These are phyloP conservation scores for Daedalea quercina DNA, from an alignment of 768 basidiomycete species.

Conservation along the genomic window DNA sequence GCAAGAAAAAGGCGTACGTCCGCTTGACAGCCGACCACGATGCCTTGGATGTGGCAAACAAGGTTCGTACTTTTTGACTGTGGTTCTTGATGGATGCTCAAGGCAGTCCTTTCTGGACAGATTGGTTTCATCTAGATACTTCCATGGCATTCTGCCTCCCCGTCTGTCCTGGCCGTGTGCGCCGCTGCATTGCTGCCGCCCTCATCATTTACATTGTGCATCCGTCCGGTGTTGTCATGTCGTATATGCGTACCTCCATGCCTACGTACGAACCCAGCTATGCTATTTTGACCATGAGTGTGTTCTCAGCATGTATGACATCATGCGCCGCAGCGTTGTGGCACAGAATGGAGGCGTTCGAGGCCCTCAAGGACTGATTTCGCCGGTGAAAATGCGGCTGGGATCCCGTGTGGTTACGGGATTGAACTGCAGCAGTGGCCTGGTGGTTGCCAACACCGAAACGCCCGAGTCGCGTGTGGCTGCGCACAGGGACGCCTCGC, in stretches of 20 bases:
- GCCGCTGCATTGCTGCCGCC: background rate
- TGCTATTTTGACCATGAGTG: background rate
- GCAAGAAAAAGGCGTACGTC: slow-evolving; percentile 99
- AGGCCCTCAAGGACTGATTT: background rate
- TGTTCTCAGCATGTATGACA: background rate
- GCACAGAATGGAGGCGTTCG: background rate
- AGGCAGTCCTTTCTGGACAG: slow-evolving; percentile 29
- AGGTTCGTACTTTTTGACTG: slow-evolving; percentile 42
- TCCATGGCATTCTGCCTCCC: background rate
- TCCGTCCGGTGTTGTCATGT: background rate
- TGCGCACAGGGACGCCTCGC: background rate
- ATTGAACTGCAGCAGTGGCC: too few relatives aligned
- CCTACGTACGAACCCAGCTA: slow-evolving; percentile 3
- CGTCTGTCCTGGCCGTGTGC: background rate
- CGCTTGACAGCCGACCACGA: slow-evolving; percentile 94
- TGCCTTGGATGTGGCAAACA: slow-evolving; percentile 95
- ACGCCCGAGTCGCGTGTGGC: background rate
- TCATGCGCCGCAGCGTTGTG: background rate
- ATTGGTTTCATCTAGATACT: slow-evolving; percentile 85
- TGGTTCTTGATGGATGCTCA: background rate
- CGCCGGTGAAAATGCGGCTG: background rate
- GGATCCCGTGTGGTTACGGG: too few relatives aligned
- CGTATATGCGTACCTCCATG: slow-evolving; percentile 7
- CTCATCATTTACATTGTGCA: background rate
- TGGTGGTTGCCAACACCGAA: background rate